Conservation (phyloP, 2,329 filamentous ascomycete species). For the Cordyceps fumosorosea region DNA sequence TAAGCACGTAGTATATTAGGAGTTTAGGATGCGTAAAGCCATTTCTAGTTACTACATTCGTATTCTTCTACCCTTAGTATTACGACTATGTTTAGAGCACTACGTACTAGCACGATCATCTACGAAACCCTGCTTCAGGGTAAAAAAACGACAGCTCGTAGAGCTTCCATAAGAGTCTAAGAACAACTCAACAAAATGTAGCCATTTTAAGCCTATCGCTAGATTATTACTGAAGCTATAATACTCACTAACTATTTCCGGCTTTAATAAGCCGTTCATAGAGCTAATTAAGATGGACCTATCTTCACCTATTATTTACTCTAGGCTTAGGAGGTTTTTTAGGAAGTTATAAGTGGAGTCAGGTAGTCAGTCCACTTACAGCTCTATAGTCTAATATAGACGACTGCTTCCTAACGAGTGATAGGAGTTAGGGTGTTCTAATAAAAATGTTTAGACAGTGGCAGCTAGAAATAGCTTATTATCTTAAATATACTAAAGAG, state of each 20-base stretch:
- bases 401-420: not conserved
- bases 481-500: not conserved
- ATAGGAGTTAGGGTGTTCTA: not conserved
- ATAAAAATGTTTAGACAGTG: not conserved
- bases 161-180: not conserved
- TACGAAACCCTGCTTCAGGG: not conserved
- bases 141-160: not conserved
- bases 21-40: not conserved
- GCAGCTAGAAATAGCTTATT: not conserved
- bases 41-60: not conserved
- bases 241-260: not conserved
- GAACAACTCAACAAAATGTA: not conserved
- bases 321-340: not conserved
- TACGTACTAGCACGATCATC: not conserved
- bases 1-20: not conserved
- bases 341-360: not conserved
- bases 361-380: not conserved
- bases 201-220: not conserved
- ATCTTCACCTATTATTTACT: not conserved
- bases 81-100: not conserved
- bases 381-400: not conserved
- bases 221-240: not conserved
- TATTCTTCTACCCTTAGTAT: not conserved
- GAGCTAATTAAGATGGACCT: not conserved
- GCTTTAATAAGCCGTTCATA: not conserved